Evolutionary conservation across 352 stramenopile species (phyloP).

Genomic region (Paralagenidium karlingii): DNA sequence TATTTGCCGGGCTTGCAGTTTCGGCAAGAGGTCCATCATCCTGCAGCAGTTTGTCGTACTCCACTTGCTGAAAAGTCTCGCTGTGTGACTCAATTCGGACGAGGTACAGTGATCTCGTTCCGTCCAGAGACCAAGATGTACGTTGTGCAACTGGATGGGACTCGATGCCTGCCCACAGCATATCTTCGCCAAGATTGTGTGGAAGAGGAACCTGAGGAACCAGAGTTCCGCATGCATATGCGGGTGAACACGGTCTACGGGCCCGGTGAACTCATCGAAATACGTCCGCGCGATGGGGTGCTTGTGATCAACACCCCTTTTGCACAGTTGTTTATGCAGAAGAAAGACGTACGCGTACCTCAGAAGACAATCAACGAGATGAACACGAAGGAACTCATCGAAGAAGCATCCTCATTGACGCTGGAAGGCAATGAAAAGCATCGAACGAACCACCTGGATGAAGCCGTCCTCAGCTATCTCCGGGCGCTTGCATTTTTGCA

Average conservation of each 20-base stretch:
- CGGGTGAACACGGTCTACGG: conserved; percentile 69
- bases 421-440: conserved; percentile 66
- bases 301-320: conserved; percentile 53
- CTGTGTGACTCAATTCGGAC: conserved; percentile 60
- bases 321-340: conserved; percentile 68
- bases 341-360: conserved; percentile 55
- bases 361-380: conserved; percentile 53
- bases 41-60: conserved; percentile 39
- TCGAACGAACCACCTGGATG: conserved; percentile 33
- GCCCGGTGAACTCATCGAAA: conserved; percentile 41
- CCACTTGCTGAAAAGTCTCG: conserved; percentile 64
- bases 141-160: conserved; percentile 59
- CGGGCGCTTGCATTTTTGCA: conserved; percentile 54
- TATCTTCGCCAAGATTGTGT: conserved; percentile 59
- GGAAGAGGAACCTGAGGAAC: conserved; percentile 47
- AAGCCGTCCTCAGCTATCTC: conserved; percentile 69
- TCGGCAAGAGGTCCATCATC: conserved; percentile 38
- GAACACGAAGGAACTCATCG: conserved; percentile 65
- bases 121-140: conserved; percentile 67
- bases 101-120: conserved; percentile 56
- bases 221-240: conserved; percentile 65
- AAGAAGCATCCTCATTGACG: conserved; percentile 46
- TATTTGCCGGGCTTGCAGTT: conserved; percentile 75
- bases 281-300: conserved; percentile 50
- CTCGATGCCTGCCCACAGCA: conserved; percentile 31